Evolutionary conservation across 139 green algal species (phyloP).

Genomic region (Helicosporidium sp.): DNA sequence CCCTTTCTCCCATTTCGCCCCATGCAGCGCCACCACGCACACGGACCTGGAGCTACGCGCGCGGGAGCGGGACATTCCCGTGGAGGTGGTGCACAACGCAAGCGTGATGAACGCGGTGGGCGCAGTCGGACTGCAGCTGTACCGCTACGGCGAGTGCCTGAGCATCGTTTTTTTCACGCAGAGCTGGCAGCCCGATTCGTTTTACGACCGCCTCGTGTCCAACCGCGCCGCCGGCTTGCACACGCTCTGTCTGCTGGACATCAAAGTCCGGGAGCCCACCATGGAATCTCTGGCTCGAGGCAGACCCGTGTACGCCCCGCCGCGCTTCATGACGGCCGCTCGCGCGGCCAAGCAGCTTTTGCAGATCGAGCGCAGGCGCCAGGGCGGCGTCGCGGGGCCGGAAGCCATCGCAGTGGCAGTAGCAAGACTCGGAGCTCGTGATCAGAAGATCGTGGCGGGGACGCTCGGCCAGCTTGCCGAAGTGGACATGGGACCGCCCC

Average conservation of each 20-base stretch:
- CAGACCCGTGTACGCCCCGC: slow-evolving; percentile 71
- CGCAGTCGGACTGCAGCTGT: slow-evolving; percentile 81
- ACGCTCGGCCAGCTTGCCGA: slow-evolving; percentile 40
- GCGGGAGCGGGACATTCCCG: slow-evolving; percentile 38
- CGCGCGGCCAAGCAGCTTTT: slow-evolving; percentile 68
- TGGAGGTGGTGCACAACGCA: slow-evolving; percentile 81
- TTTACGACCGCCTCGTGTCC: slow-evolving; percentile 52
- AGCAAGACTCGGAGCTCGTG: slow-evolving; percentile 50
- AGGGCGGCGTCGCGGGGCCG: slow-evolving; percentile 37
- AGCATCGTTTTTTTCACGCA: slow-evolving; percentile 97
- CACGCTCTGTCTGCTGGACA: slow-evolving; percentile 89
- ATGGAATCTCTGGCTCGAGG: slow-evolving; percentile 65
- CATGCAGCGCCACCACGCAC: slow-evolving; percentile 75
- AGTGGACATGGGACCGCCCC: slow-evolving; percentile 68
- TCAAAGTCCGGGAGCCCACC: slow-evolving; percentile 72
- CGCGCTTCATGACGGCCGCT: slow-evolving; percentile 40
- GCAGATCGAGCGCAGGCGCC: slow-evolving; percentile 51
- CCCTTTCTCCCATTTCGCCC: neutral
- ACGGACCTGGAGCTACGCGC: slow-evolving; percentile 80
- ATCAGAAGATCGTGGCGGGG: slow-evolving; percentile 46
- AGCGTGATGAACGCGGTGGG: slow-evolving; percentile 91
- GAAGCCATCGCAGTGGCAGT: slow-evolving; percentile 61
- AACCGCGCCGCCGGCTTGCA: slow-evolving; percentile 61
- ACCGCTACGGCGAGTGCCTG: slow-evolving; percentile 81
- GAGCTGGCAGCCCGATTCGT: slow-evolving; percentile 80